Conservation (phyloP, 208 protist species). For the Leptomonas seymouri region DNA sequence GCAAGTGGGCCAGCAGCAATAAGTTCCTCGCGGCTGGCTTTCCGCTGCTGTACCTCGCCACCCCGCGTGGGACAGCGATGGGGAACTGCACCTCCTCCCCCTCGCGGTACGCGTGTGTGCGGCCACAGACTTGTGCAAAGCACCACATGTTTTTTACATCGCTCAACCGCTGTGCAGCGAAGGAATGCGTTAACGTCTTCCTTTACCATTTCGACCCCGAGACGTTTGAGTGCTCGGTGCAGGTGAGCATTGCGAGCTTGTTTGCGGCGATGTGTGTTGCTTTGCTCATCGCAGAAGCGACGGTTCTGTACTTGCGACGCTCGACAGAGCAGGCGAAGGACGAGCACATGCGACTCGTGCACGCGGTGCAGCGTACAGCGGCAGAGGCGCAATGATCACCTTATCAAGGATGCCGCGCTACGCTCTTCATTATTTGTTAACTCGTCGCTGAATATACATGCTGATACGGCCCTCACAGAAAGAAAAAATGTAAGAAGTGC, state of each 20-base stretch:
- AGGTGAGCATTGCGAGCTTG: slow-evolving; percentile 14
- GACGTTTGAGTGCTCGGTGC: slow-evolving; percentile 46
- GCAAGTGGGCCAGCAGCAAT: slow-evolving; percentile 6
- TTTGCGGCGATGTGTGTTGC: slow-evolving; percentile 35
- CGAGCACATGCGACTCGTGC: slow-evolving; percentile 40
- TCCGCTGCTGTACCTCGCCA: slow-evolving; percentile 41
- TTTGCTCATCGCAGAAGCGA: slow-evolving; percentile 37
- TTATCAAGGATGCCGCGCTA: too few relatives aligned
- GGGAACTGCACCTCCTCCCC: not conserved
- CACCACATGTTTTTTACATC: slow-evolving; percentile 41
- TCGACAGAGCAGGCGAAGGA: slow-evolving; percentile 35
- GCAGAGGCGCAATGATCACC: slow-evolving; percentile 11
- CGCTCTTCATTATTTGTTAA: too few relatives aligned
- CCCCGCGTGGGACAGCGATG: slow-evolving; percentile 8
- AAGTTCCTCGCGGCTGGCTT: slow-evolving; percentile 7
- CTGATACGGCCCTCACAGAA: too few relatives aligned
- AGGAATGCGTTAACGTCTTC: slow-evolving; percentile 37
- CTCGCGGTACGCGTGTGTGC: slow-evolving; percentile 22
- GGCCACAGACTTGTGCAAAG: slow-evolving; percentile 21
- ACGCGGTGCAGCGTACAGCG: slow-evolving; percentile 35
- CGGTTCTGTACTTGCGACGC: slow-evolving; percentile 41
- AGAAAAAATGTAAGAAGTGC: too few relatives aligned
- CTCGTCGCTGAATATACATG: too few relatives aligned
- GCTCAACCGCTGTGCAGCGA: slow-evolving; percentile 51
- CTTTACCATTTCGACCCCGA: slow-evolving; percentile 45